Base-by-base conservation (phyloP, 2,329 filamentous ascomycete species). In the Cladosporium cucumerinum region DNA sequence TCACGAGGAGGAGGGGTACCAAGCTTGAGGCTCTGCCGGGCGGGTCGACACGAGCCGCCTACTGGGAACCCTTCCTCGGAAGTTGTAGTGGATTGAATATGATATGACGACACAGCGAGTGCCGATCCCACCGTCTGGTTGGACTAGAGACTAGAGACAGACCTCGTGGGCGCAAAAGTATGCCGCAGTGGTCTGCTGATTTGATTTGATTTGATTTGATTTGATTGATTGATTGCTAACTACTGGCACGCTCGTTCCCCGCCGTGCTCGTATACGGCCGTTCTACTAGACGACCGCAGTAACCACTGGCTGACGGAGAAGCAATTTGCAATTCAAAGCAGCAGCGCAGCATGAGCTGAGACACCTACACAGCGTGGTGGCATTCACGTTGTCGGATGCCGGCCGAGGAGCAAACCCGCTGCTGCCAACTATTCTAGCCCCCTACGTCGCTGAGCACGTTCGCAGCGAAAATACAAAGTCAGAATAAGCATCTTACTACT, bases 361-460 rank as follows among this genome's bases (percentile, higher is more conserved):
- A 21, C 51, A 54, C 11, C 14, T 7, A 28, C 18, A 18, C 51
- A 32, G 51, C 51, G 26, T 32, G 28, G 25, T 14, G 7, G 30
- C 14, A 21, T 46, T 14, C 32, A 34, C 32, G 32, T 34, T 21
- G n/a, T 46, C 59, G 48, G 59, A 51, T 54, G 43, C 36, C 43
- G 30, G 48, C 59, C 48, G 59, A 60, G 14, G 18, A 61, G 59
- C 48, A 54, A 36, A 48, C 48, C 54, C 54, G 54, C 48, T 28
- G 46, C 59, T 61, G 59, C 59, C 59, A 21, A 61, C 57, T 49
- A 48, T 34, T 36, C 59, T 61, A 61, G 59, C 59, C 48, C 59
- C 8, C 23, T 36, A 25, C 54, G 54, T 57, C 54, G 32, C 30
- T 26, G 39, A 30, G 55, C 57, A 60, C 57, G 43, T 60, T 60